Percentiles rank a stretch among this genome's conserved stretches.
Evolutionary conservation across 2,329 filamentous ascomycete genomes (phyloP).

Genomic region (Aspergillus texensis): DNA sequence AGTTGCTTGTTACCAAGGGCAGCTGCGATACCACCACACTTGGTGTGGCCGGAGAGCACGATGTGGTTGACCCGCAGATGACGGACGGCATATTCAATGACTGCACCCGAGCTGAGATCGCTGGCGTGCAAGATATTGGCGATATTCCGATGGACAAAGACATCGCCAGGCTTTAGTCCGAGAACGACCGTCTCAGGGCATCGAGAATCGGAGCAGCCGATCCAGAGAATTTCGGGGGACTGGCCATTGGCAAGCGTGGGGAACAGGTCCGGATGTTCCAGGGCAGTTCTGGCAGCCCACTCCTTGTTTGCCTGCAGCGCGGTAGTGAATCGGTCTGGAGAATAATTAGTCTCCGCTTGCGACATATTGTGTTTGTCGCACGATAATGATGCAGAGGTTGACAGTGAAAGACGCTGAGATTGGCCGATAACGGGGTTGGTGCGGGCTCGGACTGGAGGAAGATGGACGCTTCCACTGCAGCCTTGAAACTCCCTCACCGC

Average conservation of each 20-base stretch:
- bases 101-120: slow-evolving; percentile 73
- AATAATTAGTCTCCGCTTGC: slow-evolving; percentile 20
- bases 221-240: slow-evolving; percentile 68
- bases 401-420: slow-evolving; percentile 20
- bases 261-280: slow-evolving; percentile 73
- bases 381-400: slow-evolving; percentile 22
- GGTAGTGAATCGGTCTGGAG: slow-evolving; percentile 61
- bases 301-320: slow-evolving; percentile 69
- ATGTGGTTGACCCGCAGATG: slow-evolving; percentile 69
- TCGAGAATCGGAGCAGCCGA: slow-evolving; percentile 84
- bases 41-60: slow-evolving; percentile 64
- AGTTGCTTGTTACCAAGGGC: slow-evolving; percentile 59
- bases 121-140: slow-evolving; percentile 77
- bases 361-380: slow-evolving; percentile 19
- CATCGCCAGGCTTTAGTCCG: slow-evolving; percentile 76
- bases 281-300: slow-evolving; percentile 67
- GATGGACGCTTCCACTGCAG: slow-evolving; percentile 5
- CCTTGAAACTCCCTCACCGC: slow-evolving; percentile 9
- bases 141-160: slow-evolving; percentile 90
- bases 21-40: slow-evolving; percentile 61
- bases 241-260: slow-evolving; percentile 68
- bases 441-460: slow-evolving; percentile 2
- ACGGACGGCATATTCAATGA: slow-evolving; percentile 77
- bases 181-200: slow-evolving; percentile 82
- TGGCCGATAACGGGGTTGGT: slow-evolving; percentile 1